Evolutionary conservation across 495 filamentous ascomycete species (phyloP), one percentile per base, ranked within the genome.

Genomic region (Penicillium robsamsonii): DNA sequence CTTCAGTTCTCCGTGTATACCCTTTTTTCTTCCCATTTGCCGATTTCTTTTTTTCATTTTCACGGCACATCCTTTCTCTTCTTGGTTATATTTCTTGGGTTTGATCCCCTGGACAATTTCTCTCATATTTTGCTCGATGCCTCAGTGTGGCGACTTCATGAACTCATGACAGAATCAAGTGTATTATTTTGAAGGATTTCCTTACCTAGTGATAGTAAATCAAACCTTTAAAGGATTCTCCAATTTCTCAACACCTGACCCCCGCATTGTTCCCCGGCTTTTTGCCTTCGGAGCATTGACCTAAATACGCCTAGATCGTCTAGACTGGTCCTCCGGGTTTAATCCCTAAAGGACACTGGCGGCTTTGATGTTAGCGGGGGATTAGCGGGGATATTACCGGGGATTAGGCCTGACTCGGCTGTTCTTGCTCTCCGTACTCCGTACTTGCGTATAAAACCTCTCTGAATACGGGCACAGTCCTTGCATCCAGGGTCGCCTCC

Each of bases 1-100:
- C 43, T 68, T 66, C 60, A 55, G 11, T 64, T 65, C 66, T 64
- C 58, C 57, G 59, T 68, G 60, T 60, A 66, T 70, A 69, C 64
- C 61, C 62, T 58, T 60, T 62, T 46, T 50, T 52, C 50, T 49
- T 54, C 54, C 44, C 20, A 46, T 49, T 57, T 40, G 46, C 47
- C 25, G 27, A 53, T 50, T 38, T 55, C 35, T 30, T 31, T 51
- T 41, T 57, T 35, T 49, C 46, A 40, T 29, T 60, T 51, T 53
- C 41, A 57, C 58, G 55, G 53, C 54, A 63, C 24, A 13, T 35
- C 50, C 45, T 50, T 56, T 53, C 50, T 58, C 60, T 43, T 51
- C 44, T 57, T 59, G 59, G 37, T 48, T 35, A 47, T 50, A 50
- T 57, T 45, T 43, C 37, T 18, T n/a, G 24, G 46, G 45, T 22